Percentiles rank a stretch among this genome's conserved stretches.
phyloP scores from a whole-genome alignment of 495 filamentous ascomycete genomes.

The Aspergillus sparsus region DNA sequence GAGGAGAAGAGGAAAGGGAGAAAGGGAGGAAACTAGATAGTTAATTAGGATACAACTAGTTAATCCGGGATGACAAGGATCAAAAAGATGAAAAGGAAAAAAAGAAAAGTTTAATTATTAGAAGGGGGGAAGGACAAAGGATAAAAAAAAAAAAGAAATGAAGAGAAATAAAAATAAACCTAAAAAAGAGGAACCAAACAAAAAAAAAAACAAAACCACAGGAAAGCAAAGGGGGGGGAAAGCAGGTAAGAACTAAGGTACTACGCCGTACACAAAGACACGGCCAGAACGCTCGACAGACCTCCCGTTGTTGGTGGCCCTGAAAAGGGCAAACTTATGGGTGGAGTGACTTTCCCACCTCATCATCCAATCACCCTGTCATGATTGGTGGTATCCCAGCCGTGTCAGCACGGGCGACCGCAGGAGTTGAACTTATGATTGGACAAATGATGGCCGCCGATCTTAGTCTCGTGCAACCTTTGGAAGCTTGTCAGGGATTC shows the following conservation, averaged over 20 bases:
- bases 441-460: slow-evolving; percentile 7
- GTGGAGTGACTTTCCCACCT: background rate
- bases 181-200: background rate
- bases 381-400: slow-evolving; percentile 14
- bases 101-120: background rate
- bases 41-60: too few relatives aligned
- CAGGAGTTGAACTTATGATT: slow-evolving; percentile 4
- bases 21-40: background rate
- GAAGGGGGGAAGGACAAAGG: too few relatives aligned
- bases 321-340: background rate
- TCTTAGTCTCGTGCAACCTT: slow-evolving; percentile 29
- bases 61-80: background rate
- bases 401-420: slow-evolving; percentile 27
- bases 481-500: slow-evolving; percentile 29
- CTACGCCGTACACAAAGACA: too few relatives aligned
- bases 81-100: background rate
- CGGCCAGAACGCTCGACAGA: slow-evolving; percentile 5
- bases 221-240: slow-evolving; percentile 5
- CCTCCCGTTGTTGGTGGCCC: background rate
- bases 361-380: background rate
- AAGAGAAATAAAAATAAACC: background rate
- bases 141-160: slow-evolving; percentile 2
- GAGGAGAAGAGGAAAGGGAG: background rate
- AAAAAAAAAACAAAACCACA: slow-evolving; percentile 1
- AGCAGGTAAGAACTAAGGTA: background rate